phyloP scores from a whole-genome alignment of 2,329 filamentous ascomycete genomes.

The Dactylonectria estremocensis region DNA sequence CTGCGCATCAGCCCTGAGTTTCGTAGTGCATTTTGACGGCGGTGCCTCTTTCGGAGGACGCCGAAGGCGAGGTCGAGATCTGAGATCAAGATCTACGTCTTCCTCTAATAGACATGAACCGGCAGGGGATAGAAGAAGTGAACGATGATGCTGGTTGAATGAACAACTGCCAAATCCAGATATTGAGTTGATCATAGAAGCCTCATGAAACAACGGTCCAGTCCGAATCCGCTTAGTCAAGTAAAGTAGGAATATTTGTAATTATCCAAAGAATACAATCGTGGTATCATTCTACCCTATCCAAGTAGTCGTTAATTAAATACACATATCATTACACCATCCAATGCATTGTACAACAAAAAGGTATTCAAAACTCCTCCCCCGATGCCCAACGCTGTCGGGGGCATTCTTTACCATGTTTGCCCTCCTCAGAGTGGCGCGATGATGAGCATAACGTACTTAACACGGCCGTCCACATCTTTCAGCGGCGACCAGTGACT shows the following conservation, averaged over 20 bases:
- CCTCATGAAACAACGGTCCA: neutral
- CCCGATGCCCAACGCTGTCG: neutral
- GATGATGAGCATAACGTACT: constrained; percentile 44
- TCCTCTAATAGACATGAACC: too few species aligned
- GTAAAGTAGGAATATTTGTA: constrained; percentile 5
- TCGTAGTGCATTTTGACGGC: neutral
- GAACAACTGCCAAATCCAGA: too few species aligned
- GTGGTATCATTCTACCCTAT: constrained; percentile 34
- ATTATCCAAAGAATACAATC: constrained; percentile 17
- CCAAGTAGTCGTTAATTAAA: constrained; percentile 30
- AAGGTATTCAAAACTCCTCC: constrained; percentile 19
- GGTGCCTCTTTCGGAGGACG: neutral
- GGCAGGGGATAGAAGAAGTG: too few species aligned
- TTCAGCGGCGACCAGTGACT: constrained; percentile 50
- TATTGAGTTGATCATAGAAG: too few species aligned
- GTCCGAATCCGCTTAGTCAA: neutral
- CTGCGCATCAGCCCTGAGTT: neutral
- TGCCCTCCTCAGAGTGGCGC: constrained; percentile 27
- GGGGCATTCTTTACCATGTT: neutral
- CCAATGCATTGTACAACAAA: constrained; percentile 20
- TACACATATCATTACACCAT: constrained; percentile 33
- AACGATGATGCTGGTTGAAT: too few species aligned
- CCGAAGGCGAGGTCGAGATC: neutral
- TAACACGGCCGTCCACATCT: constrained; percentile 43
- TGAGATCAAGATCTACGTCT: too few species aligned